Evolutionary conservation across 495 filamentous ascomycete genomes (phyloP), one percentile per base, ranked within the genome.

Genomic region (Penicillium waksmanii): DNA sequence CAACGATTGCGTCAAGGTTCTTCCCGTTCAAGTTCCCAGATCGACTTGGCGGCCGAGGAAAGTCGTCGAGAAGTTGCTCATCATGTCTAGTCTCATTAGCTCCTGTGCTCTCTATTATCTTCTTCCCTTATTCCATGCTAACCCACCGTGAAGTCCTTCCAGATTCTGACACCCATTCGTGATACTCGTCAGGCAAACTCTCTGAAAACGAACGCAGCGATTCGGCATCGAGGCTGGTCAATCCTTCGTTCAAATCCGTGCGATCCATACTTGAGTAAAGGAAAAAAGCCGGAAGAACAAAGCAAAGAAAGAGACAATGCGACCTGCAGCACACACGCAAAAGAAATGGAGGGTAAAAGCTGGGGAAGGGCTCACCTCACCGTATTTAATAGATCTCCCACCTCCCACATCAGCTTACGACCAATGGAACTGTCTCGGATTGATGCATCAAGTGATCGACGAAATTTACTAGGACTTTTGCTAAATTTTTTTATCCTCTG

Each of bases 401-500:
- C 38, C 18, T 56, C 51, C 33, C 15, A 44, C 42, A 6, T 44
- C 15, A 44, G n/a, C 15, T 44, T 19, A 19, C 42, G 36, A 44
- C 36, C 27, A 56, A 36, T 44, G 31, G 38, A 40, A 18, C 33
- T 25, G 46, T 42, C 35, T 19, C 18, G 42, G 61, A 27, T 17
- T 64, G 66, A 68, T 66, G 55, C 57, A 66, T 69, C 64, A 58
- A 58, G 57, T 66, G 61, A 66, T 64, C 58, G 48, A 36, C 62
- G 51, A 38, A 13, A 13, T 56, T 47, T 50, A 33, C 60, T 55
- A 11, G 50, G 23, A 48, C 21, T n/a, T 55, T 31, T 31, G 27
- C 27, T 9, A 31, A 31, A 2, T 31, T 31, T 9, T 31, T 31
- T 5, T 31, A 31, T 7, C 27, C 12, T 49, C 27, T 31, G 19